Percentiles rank a stretch among this genome's conserved stretches.
phyloP scores from a whole-genome alignment of 225 moss, liverwort and hornwort genomes.

The Straminergon stramineum region DNA sequence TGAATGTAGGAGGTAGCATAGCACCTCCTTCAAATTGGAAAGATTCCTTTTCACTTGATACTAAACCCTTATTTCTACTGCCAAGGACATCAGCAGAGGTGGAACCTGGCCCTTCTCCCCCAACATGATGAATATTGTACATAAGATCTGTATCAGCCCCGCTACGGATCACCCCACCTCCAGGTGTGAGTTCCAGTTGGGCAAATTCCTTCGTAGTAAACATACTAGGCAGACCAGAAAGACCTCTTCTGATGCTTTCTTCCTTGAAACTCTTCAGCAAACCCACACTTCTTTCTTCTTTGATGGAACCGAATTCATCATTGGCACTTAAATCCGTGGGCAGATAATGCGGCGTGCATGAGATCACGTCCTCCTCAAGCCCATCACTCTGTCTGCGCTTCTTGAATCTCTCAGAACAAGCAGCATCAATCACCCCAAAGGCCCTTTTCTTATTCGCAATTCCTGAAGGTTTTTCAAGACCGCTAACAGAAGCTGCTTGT shows the following conservation, averaged over 20 bases:
- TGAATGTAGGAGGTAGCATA: conserved; percentile 27
- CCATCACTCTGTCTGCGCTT: conserved; percentile 21
- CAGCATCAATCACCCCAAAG: neutral
- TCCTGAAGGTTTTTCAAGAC: conserved; percentile 3
- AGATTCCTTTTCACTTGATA: neutral
- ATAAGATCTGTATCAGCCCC: neutral
- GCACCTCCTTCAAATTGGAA: conserved; percentile 12
- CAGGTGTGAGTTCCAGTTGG: conserved; percentile 17
- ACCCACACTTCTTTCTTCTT: conserved; percentile 11
- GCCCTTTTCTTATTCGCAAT: conserved; percentile 15
- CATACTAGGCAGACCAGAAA: conserved; percentile 21
- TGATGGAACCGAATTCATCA: neutral
- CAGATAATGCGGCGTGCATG: conserved; percentile 29
- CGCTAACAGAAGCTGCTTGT: conserved; percentile 7
- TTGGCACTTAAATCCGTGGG: conserved; percentile 24
- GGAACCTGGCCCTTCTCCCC: conserved; percentile 2
- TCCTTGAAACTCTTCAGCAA: conserved; percentile 25
- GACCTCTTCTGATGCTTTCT: conserved; percentile 13
- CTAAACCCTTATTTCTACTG: neutral
- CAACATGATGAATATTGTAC: neutral
- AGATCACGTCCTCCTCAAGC: conserved; percentile 22
- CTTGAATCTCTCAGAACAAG: conserved; percentile 6
- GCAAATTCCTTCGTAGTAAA: conserved; percentile 19
- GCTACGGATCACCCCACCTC: conserved; percentile 19
- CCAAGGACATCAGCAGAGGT: neutral